phyloP scores from a whole-genome alignment of 2,329 filamentous ascomycete genomes.

The Grosmannia serpens region DNA sequence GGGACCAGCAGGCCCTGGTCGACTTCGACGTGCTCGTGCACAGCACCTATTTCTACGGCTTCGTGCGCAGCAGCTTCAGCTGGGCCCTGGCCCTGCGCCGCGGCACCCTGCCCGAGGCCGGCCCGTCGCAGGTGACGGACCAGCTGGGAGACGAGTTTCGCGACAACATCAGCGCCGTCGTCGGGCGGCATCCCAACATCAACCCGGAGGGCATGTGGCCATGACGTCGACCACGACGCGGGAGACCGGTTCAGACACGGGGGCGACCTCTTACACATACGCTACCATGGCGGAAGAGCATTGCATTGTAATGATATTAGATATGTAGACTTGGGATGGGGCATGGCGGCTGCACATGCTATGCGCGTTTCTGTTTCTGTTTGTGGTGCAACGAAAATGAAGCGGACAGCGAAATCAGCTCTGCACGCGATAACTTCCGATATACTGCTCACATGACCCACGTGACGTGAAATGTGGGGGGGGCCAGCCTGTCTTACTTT shows the following conservation, averaged over 20 bases:
- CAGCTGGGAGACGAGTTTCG: constrained; percentile 7
- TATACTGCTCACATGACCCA: not conserved
- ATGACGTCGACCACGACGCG: not conserved
- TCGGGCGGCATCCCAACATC: constrained; percentile 10
- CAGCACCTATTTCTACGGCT: constrained; percentile 9
- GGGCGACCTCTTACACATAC: no score
- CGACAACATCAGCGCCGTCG: constrained; percentile 10
- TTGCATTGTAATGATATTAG: not conserved
- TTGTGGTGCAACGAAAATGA: not conserved
- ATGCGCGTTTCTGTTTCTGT: not conserved
- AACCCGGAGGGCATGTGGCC: constrained; percentile 12
- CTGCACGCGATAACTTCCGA: not conserved
- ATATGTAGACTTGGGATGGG: not conserved
- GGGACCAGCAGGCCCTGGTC: constrained; percentile 13
- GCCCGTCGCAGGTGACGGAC: constrained; percentile 1
- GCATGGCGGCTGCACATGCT: not conserved
- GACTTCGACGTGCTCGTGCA: constrained; percentile 11
- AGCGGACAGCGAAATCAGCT: not conserved
- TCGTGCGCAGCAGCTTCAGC: constrained; percentile 12
- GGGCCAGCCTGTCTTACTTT: not conserved
- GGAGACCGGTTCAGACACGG: no score
- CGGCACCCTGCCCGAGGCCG: constrained; percentile 10
- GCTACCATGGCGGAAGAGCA: not conserved
- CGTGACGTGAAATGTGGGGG: not conserved
- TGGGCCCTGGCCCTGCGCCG: constrained; percentile 8